phyloP scores from a whole-genome alignment of 768 basidiomycete species.

The Rhodotorula taiwanensis region DNA sequence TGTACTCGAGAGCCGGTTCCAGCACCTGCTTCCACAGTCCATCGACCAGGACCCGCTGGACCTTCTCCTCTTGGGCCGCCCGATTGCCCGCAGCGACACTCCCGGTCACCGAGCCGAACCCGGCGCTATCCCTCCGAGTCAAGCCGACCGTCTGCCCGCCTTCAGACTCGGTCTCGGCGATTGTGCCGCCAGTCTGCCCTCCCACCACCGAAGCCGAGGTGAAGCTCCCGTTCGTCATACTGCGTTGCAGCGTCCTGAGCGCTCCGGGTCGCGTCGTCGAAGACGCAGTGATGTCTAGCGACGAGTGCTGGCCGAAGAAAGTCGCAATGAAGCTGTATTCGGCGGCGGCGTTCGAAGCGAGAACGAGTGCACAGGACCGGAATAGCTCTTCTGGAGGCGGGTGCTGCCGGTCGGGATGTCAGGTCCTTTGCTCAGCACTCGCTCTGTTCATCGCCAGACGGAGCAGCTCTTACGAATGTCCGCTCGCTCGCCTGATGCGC shows the following conservation, averaged over 20 bases:
- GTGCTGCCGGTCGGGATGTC: constrained; percentile 55
- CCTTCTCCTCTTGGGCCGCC: constrained; percentile 54
- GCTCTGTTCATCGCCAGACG: too few species aligned
- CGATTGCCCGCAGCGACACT: constrained; percentile 33
- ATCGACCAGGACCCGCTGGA: constrained; percentile 47
- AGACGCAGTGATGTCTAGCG: constrained; percentile 9
- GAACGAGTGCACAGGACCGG: constrained; percentile 76
- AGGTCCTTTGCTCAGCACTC: too few species aligned
- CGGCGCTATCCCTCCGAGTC: not conserved
- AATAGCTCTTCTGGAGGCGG: constrained; percentile 74
- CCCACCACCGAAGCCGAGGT: not conserved
- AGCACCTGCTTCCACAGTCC: constrained; percentile 84
- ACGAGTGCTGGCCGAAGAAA: constrained; percentile 59
- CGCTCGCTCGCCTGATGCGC: constrained; percentile 88
- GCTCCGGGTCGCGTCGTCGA: not conserved
- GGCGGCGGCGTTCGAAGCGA: constrained; percentile 89
- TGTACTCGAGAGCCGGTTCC: constrained; percentile 83
- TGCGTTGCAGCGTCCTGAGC: constrained; percentile 7
- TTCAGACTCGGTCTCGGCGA: not conserved
- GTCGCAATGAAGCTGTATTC: constrained; percentile 80
- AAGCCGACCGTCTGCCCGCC: not conserved
- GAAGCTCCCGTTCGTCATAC: constrained; percentile 3
- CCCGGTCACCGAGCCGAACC: not conserved
- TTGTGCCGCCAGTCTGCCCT: too few species aligned
- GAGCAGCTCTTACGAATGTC: constrained; percentile 46